A percentile compares a stretch with the other conserved stretches of the same genome.
phyloP scores from a whole-genome alignment of 73 alveolate genomes.

The Diophrys appendiculata region DNA sequence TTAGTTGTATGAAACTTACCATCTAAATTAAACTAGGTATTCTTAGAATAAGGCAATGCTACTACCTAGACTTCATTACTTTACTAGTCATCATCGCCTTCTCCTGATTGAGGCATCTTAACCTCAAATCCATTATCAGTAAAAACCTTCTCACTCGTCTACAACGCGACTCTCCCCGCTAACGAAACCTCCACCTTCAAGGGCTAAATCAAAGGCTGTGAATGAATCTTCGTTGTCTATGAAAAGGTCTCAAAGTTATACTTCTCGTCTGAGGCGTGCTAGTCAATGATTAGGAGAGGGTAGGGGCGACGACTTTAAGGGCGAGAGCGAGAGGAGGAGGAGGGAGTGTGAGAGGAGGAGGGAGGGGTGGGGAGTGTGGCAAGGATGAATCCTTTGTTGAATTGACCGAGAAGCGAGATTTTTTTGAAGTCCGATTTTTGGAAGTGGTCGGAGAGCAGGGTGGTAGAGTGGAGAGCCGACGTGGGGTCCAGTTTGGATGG shows the following conservation, averaged over 20 bases:
- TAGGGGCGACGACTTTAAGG: slow-evolving; percentile 43
- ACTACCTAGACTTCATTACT: slow-evolving; percentile 13
- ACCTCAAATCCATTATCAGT: slow-evolving; percentile 69
- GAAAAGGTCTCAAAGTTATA: slow-evolving; percentile 85
- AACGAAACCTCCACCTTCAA: slow-evolving; percentile 56
- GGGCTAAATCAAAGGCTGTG: slow-evolving; percentile 66
- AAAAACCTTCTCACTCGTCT: slow-evolving; percentile 46
- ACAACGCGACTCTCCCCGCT: slow-evolving; percentile 50
- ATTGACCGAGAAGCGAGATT: slow-evolving; percentile 88
- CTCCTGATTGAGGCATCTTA: slow-evolving; percentile 21
- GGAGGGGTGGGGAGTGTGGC: too few relatives aligned
- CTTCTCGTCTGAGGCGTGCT: slow-evolving; percentile 98
- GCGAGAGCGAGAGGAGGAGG: too few relatives aligned
- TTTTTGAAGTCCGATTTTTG: slow-evolving; percentile 80
- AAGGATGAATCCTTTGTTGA: slow-evolving; percentile 94
- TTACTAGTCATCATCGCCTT: slow-evolving; percentile 28
- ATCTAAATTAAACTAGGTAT: slow-evolving; percentile 30
- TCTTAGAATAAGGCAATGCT: slow-evolving; percentile 47
- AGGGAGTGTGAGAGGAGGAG: too few relatives aligned
- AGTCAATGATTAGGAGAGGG: slow-evolving; percentile 88
- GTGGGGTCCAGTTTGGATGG: too few relatives aligned
- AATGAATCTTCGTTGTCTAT: slow-evolving; percentile 56
- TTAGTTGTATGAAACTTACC: slow-evolving; percentile 18
- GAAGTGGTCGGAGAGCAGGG: too few relatives aligned
- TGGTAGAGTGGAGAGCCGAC: too few relatives aligned